A percentile compares a stretch with the other conserved stretches of the same genome.
Conservation (phyloP, 345 rosid genomes). For the Conringia planisiliqua region DNA sequence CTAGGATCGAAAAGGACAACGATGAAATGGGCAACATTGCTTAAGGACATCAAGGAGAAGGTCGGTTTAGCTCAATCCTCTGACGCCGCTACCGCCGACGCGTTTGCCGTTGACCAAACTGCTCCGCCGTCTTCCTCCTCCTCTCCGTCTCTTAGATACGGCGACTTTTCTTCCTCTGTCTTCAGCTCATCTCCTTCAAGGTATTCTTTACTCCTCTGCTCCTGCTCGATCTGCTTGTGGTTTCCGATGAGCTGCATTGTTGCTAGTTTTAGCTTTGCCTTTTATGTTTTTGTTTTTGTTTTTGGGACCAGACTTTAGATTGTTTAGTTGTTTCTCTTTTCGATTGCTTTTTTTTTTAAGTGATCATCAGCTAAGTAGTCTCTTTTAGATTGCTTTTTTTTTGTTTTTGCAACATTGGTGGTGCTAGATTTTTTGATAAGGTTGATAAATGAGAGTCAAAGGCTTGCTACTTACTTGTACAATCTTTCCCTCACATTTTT, state of each 20-base stretch:
- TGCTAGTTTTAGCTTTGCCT: background rate
- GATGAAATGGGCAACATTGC: slow-evolving; percentile 99
- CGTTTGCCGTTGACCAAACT: slow-evolving; percentile 47
- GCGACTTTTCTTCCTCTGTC: slow-evolving; percentile 33
- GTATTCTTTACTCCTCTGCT: slow-evolving; percentile 35
- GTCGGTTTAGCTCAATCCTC: slow-evolving; percentile 91
- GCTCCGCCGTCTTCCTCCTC: slow-evolving; percentile 49
- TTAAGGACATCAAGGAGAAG: slow-evolving; percentile 97
- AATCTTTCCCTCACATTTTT: background rate
- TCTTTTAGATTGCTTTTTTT: background rate
- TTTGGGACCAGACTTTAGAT: background rate
- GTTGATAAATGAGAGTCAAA: slow-evolving; percentile 12
- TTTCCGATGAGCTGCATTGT: slow-evolving; percentile 13
- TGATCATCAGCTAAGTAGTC: background rate
- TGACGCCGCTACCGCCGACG: slow-evolving; percentile 34
- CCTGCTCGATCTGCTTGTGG: slow-evolving; percentile 8
- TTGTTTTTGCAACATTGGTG: background rate
- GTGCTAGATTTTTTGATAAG: slow-evolving; percentile 11
- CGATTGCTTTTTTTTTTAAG: slow-evolving; percentile 20
- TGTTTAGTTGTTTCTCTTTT: background rate
- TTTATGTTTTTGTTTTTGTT: background rate
- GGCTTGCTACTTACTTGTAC: slow-evolving; percentile 7
- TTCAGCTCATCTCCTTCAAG: slow-evolving; percentile 61
- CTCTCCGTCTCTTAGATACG: slow-evolving; percentile 35
- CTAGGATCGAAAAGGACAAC: slow-evolving; percentile 48